phyloP scores from a whole-genome alignment of 2,329 filamentous ascomycete genomes.

The Aspergillus viridinutans region DNA sequence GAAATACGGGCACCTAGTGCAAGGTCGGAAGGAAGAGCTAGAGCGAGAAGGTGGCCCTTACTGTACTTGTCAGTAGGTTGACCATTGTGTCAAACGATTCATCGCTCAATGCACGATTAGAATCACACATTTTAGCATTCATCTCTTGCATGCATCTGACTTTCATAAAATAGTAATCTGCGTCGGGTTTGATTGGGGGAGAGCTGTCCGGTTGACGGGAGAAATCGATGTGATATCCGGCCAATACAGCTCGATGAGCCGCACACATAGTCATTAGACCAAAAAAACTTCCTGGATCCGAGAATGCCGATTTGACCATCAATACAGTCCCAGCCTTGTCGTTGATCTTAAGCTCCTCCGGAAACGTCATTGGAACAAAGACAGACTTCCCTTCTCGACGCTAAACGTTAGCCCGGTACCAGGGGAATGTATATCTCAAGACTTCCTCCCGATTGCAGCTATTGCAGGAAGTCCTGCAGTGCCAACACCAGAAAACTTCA shows the following conservation, averaged over 20 bases:
- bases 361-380: conserved; percentile 39
- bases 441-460: background rate
- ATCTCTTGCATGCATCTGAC: conserved; percentile 32
- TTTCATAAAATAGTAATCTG: conserved; percentile 39
- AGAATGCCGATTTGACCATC: conserved; percentile 30
- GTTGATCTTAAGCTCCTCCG: conserved; percentile 25
- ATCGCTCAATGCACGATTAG: conserved; percentile 23
- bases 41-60: conserved; percentile 14
- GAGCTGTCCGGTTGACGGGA: conserved; percentile 13
- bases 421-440: background rate
- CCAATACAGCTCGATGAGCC: conserved; percentile 35
- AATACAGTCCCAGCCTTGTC: conserved; percentile 24
- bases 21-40: background rate
- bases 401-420: conserved; percentile 13
- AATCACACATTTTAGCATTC: conserved; percentile 29
- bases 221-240: conserved; percentile 21
- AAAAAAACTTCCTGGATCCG: conserved; percentile 36
- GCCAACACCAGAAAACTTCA: background rate
- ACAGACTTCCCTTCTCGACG: conserved; percentile 25
- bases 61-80: conserved; percentile 34
- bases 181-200: conserved; percentile 23
- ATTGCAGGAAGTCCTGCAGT: background rate
- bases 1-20: background rate
- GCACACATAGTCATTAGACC: conserved; percentile 38
- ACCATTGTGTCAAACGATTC: conserved; percentile 37